phyloP scores from a whole-genome alignment of 2,329 filamentous ascomycete species.

The Beauveria scarabaeidicola region DNA sequence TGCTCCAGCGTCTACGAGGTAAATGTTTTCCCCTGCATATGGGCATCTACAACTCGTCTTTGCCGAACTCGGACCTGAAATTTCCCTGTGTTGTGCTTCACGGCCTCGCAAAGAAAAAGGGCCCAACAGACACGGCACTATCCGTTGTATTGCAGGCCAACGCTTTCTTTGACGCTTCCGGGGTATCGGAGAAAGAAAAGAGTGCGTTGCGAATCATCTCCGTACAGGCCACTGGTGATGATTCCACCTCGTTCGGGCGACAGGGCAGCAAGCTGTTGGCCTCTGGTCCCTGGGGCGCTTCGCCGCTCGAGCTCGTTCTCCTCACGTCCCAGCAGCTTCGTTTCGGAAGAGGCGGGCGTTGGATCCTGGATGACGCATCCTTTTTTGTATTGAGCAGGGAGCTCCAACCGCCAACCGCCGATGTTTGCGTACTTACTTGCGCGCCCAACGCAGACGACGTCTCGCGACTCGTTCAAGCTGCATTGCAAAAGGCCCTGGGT shows the following conservation, averaged over 20 bases:
- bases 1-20: neutral
- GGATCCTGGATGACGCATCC: neutral
- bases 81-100: constrained; percentile 1
- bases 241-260: neutral
- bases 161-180: neutral
- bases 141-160: neutral
- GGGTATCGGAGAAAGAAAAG: neutral
- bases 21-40: neutral
- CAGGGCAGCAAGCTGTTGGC: neutral
- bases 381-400: neutral
- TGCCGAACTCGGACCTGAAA: neutral
- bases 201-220: neutral
- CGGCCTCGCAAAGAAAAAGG: neutral
- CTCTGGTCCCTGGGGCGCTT: neutral
- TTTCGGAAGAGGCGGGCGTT: neutral
- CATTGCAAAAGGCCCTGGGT: neutral
- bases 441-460: neutral
- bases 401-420: neutral
- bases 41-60: neutral
- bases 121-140: neutral
- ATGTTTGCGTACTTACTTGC: neutral
- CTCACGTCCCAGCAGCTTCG: constrained; percentile 1
- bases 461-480: neutral
- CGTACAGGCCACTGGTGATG: neutral
- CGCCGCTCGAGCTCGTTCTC: neutral